phyloP scores from a whole-genome alignment of 2,329 filamentous ascomycete genomes.

The Verruconis gallopava region DNA sequence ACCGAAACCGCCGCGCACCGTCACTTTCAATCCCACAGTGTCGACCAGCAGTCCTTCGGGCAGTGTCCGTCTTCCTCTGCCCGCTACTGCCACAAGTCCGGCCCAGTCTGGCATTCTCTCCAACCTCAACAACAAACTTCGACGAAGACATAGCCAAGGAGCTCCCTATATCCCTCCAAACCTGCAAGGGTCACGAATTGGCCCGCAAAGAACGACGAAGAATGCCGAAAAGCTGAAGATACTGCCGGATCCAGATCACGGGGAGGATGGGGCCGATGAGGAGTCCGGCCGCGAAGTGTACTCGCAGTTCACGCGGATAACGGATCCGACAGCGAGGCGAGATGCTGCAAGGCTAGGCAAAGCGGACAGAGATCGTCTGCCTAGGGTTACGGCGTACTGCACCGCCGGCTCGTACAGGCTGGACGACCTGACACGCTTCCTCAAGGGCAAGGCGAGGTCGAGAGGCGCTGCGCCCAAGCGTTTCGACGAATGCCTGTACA shows the following conservation, averaged over 20 bases:
- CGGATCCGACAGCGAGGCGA: constrained; percentile 82
- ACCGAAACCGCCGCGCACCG: constrained; percentile 43
- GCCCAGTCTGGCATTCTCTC: constrained; percentile 36
- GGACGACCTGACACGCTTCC: constrained; percentile 76
- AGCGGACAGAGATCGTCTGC: constrained; percentile 74
- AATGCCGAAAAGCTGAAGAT: constrained; percentile 95
- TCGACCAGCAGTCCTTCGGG: constrained; percentile 30
- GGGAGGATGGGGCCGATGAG: constrained; percentile 64
- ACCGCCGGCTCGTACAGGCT: constrained; percentile 86
- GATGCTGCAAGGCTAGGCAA: constrained; percentile 90
- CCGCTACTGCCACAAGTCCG: constrained; percentile 13
- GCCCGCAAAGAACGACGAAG: constrained; percentile 87
- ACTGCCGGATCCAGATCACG: constrained; percentile 79
- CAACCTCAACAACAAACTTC: constrained; percentile 74
- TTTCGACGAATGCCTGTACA: constrained; percentile 97
- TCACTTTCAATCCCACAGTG: constrained; percentile 61
- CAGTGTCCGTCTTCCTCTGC: constrained; percentile 16
- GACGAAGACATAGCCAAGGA: constrained; percentile 73
- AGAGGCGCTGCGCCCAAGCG: constrained; percentile 76
- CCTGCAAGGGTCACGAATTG: constrained; percentile 56
- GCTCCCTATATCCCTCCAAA: constrained; percentile 34
- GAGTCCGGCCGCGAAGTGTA: constrained; percentile 93
- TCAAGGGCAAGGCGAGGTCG: constrained; percentile 70
- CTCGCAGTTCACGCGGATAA: constrained; percentile 94
- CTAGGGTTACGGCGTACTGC: constrained; percentile 91